These are phyloP conservation scores for Hyaloscypha variabilis DNA, from an alignment of 495 filamentous ascomycete genomes.

Conservation along the genomic window DNA sequence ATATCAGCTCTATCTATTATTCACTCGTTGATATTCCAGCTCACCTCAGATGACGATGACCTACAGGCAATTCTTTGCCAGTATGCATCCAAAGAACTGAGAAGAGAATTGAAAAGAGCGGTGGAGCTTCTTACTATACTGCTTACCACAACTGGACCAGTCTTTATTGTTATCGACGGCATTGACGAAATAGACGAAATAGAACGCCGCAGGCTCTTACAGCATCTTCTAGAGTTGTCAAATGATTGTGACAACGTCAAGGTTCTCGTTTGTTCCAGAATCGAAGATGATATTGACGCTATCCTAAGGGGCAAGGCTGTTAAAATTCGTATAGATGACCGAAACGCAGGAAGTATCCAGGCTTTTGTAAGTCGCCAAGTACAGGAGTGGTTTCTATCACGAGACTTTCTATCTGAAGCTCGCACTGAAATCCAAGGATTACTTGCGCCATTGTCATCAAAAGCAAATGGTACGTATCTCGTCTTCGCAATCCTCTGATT, in stretches of 20 bases:
- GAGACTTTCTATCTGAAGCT: conserved; percentile 7
- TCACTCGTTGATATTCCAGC: conserved; percentile 35
- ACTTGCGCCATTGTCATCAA: conserved; percentile 25
- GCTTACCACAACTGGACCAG: conserved; percentile 23
- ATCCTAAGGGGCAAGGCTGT: conserved; percentile 18
- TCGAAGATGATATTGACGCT: conserved; percentile 18
- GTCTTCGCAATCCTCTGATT: background rate
- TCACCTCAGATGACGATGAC: conserved; percentile 29
- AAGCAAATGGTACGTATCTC: conserved; percentile 29
- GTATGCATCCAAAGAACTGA: conserved; percentile 21
- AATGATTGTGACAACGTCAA: conserved; percentile 21
- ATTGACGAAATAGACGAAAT: conserved; percentile 34
- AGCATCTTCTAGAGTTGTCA: conserved; percentile 20
- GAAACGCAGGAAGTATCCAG: conserved; percentile 32
- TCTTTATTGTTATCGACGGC: conserved; percentile 34
- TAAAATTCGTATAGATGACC: conserved; percentile 27
- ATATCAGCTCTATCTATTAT: conserved; percentile 30
- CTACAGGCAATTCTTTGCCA: conserved; percentile 27
- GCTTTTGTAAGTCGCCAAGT: conserved; percentile 22
- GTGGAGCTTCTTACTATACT: conserved; percentile 23
- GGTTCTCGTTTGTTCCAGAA: conserved; percentile 26
- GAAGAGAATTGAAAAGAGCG: conserved; percentile 9
- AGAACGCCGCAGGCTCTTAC: conserved; percentile 30
- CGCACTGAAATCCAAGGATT: conserved; percentile 20
- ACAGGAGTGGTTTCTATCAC: conserved; percentile 21